Base-by-base conservation (phyloP, 1,284 basidiomycete genomes). In the Bondarzewia mesenterica region DNA sequence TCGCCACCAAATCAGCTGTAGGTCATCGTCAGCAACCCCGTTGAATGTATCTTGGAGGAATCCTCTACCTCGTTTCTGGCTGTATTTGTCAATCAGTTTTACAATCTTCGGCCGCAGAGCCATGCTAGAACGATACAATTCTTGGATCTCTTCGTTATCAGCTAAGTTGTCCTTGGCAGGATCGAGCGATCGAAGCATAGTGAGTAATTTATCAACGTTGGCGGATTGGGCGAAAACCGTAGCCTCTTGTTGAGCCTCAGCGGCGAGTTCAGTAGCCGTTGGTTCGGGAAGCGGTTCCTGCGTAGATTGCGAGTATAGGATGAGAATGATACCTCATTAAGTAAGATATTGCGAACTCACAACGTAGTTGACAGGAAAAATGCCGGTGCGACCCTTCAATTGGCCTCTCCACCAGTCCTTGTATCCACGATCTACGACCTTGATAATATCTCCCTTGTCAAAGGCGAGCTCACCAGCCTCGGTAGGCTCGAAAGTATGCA, bases 381-480 rank as follows among this genome's bases (percentile, higher is more conserved):
- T 99, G 12, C 96, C 96, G 7, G 93, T 93, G 52, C 89, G 75
- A 1, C 94, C 93, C 57, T 88, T 88, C 36, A 93, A 68, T 58
- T 98, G 94, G 2, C 96, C 96, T 42, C 92, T 74, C 94, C 95
- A 99, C 96, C 96, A 99, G 63, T 98, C 93, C 60, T 93, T 89
- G 69, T 97, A 97, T 22, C 89, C 89, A 38, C 91, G 82, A 64
- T 98, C 93, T 8, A 99, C 82, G 14, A 98, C 95, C 58, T 94
- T 93, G 70, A 99, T 94, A 46, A 97, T 73, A 59, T 99, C 96
- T 2, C 94, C 96, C 57, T 89, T 89, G 49, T 89, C 83, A 63
- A 99, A 97, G 1, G 84, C 83, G 5, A 99, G 75, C 66, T 99
- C 96, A 12, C 94, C 95, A 0, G 85, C 78, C 61, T 96, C 93